Conservation (phyloP, 2,329 filamentous ascomycete genomes). For the Juglanconis juglandina region DNA sequence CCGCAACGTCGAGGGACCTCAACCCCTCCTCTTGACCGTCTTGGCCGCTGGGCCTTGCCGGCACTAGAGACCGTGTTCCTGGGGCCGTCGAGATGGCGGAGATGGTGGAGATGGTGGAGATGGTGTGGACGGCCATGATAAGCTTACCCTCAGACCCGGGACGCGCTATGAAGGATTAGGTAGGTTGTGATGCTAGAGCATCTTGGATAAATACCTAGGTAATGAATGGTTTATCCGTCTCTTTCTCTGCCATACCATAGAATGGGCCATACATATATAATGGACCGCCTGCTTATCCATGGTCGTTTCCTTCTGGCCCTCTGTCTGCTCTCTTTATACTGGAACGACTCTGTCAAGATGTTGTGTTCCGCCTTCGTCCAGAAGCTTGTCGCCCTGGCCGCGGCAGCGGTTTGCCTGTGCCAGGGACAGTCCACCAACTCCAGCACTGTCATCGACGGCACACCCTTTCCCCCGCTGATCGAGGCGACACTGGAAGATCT, state of each 20-base stretch:
- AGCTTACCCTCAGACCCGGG: background rate
- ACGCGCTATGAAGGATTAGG: background rate
- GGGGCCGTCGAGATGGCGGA: background rate
- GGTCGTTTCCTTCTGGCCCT: background rate
- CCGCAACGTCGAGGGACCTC: background rate
- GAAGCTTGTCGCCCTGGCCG: background rate
- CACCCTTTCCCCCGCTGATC: conserved; percentile 28
- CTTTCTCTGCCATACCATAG: background rate
- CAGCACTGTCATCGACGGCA: background rate
- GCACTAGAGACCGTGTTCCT: conserved; percentile 2
- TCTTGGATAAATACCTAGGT: background rate
- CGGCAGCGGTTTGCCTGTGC: background rate
- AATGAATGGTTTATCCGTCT: background rate
- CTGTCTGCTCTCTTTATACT: background rate
- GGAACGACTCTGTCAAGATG: background rate
- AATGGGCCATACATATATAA: background rate
- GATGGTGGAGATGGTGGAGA: background rate
- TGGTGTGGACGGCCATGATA: background rate
- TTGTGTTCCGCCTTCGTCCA: background rate
- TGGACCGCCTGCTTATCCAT: background rate
- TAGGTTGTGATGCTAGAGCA: background rate
- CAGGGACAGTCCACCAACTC: background rate
- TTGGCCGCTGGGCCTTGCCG: background rate
- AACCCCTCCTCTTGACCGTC: background rate
- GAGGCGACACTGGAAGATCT: conserved; percentile 33